Evolutionary conservation across 345 rosid genomes (phyloP).

Genomic region (Gynandropsis gynandra): DNA sequence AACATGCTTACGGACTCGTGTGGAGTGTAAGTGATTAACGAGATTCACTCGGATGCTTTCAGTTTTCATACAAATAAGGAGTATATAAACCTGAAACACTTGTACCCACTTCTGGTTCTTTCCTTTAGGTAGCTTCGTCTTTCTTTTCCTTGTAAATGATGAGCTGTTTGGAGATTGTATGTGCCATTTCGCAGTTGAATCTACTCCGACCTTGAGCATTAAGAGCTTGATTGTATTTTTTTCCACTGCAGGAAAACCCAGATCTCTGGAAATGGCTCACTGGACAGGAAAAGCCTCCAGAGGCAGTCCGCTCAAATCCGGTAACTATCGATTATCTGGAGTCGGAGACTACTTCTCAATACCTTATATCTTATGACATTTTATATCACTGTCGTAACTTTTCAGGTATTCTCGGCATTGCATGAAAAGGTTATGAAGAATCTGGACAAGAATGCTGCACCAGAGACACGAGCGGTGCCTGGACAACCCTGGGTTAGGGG

Average conservation of each 20-base stretch:
- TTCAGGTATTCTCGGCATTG: conserved; percentile 63
- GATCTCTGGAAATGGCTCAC: conserved; percentile 95
- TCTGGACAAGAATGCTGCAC: conserved; percentile 29
- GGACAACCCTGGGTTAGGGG: conserved; percentile 35
- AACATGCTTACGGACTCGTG: too few relatives aligned
- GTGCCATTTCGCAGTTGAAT: neutral
- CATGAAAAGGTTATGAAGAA: conserved; percentile 51
- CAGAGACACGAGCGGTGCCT: conserved; percentile 31
- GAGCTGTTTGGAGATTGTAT: conserved; percentile 1
- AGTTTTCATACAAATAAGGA: too few relatives aligned
- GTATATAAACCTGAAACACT: too few relatives aligned
- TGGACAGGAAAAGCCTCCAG: conserved; percentile 83
- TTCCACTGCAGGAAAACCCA: conserved; percentile 71
- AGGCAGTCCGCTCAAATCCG: conserved; percentile 56
- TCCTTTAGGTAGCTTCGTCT: too few relatives aligned
- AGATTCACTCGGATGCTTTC: too few relatives aligned
- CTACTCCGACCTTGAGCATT: neutral
- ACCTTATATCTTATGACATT: neutral
- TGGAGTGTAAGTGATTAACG: too few relatives aligned
- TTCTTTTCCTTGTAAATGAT: too few relatives aligned
- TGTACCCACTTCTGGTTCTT: too few relatives aligned
- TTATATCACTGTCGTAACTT: conserved; percentile 7
- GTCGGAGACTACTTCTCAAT: neutral
- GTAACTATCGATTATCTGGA: conserved; percentile 37
- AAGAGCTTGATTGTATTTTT: neutral